A percentile compares a stretch with the other conserved stretches of the same genome.
Evolutionary conservation across 345 rosid genomes (phyloP).

Genomic region (Lepidium didymum): DNA sequence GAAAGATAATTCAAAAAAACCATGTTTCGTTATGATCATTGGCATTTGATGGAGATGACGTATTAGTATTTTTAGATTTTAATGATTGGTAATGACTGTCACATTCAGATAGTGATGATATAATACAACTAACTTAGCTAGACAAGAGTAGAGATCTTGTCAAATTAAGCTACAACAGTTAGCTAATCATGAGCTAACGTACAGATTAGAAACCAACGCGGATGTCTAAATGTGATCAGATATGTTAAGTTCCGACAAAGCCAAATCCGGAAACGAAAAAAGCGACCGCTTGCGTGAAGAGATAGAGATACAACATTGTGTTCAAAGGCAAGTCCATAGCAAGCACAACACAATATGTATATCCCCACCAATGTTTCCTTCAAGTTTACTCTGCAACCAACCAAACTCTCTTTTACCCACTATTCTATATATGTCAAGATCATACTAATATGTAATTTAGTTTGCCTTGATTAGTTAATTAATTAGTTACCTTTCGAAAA

Average conservation of each 20-base stretch:
- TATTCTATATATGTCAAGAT: background rate
- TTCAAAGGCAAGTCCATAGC: constrained; percentile 51
- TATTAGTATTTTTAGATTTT: background rate
- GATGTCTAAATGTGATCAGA: background rate
- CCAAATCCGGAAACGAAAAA: constrained; percentile 68
- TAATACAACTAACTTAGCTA: background rate
- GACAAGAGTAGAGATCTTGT: background rate
- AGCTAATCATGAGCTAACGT: background rate
- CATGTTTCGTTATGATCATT: too few species aligned
- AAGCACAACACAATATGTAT: constrained; percentile 60
- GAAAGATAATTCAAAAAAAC: too few species aligned
- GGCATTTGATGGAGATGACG: background rate
- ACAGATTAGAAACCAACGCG: background rate
- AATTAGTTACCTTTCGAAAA: constrained; percentile 46
- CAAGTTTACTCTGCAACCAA: constrained; percentile 38
- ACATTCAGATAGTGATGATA: too few species aligned
- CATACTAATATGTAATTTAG: background rate
- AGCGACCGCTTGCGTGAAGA: constrained; percentile 58
- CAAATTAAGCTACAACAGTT: background rate
- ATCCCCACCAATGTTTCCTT: constrained; percentile 60
- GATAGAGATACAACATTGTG: constrained; percentile 53
- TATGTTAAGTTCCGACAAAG: constrained; percentile 45
- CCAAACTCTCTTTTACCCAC: background rate
- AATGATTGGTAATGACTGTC: too few species aligned
- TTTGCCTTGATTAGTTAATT: background rate